A percentile compares a stretch with the other conserved stretches of the same genome.
Conservation (phyloP, 2,329 filamentous ascomycete genomes). For the Colletotrichum lupini region DNA sequence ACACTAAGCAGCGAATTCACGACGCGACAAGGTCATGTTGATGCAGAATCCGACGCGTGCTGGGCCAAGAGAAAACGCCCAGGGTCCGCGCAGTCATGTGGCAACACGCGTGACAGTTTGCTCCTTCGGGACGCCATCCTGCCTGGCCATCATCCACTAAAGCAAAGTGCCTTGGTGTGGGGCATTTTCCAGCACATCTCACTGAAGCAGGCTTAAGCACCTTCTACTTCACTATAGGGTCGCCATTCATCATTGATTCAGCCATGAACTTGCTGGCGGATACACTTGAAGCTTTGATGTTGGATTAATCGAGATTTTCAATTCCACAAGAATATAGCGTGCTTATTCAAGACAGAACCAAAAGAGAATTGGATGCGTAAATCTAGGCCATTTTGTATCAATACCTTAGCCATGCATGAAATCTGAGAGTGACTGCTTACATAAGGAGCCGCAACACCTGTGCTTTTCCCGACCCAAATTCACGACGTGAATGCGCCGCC, state of each 20-base stretch:
- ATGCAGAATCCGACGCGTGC: background rate
- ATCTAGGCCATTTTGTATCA: background rate
- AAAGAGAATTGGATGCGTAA: background rate
- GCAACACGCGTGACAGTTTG: constrained; percentile 27
- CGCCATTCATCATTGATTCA: no score
- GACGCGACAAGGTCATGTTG: constrained; percentile 30
- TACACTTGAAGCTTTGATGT: no score
- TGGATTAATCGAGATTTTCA: no score
- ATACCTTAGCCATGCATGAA: no score
- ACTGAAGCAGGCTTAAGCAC: no score
- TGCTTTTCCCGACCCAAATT: constrained; percentile 1
- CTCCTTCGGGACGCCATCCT: background rate
- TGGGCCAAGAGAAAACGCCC: background rate
- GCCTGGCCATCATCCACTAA: background rate
- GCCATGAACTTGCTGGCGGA: no score
- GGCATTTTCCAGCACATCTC: no score
- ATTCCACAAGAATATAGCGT: no score
- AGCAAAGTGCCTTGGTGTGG: no score
- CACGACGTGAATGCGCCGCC: constrained; percentile 6
- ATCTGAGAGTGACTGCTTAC: background rate
- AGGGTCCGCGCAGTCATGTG: constrained; percentile 41
- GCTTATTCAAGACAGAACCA: background rate
- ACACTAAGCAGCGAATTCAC: background rate
- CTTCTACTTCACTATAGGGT: no score
- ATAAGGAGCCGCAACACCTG: background rate